phyloP scores from a whole-genome alignment of 768 basidiomycete species.

The Lyophyllum decastes region DNA sequence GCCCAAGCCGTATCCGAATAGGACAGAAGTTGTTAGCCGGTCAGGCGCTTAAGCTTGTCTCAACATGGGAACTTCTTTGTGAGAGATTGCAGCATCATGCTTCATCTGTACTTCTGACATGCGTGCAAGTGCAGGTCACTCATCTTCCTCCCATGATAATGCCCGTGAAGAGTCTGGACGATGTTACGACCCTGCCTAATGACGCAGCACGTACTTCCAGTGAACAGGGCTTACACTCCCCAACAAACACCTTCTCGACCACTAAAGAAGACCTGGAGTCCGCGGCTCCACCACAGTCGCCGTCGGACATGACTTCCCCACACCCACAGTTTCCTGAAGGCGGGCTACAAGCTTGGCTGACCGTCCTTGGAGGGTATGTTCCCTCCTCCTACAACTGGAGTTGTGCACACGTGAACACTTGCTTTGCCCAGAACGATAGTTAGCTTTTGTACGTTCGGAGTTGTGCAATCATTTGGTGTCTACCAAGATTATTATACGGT shows the following conservation, averaged over 20 bases:
- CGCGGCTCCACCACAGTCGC: neutral
- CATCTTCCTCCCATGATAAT: slow-evolving; percentile 19
- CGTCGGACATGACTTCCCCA: slow-evolving; percentile 5
- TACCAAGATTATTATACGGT: too few species aligned
- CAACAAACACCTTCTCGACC: slow-evolving; percentile 5
- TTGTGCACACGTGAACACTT: neutral
- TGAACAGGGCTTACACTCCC: slow-evolving; percentile 9
- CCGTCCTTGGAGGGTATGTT: slow-evolving; percentile 47
- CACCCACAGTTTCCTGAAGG: slow-evolving; percentile 47
- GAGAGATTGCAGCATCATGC: slow-evolving; percentile 12
- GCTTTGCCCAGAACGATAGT: slow-evolving; percentile 34
- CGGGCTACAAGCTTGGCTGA: slow-evolving; percentile 44
- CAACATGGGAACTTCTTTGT: slow-evolving; percentile 20
- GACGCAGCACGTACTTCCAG: slow-evolving; percentile 6
- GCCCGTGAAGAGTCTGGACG: slow-evolving; percentile 9
- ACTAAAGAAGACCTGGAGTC: slow-evolving; percentile 15
- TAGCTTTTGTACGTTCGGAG: slow-evolving; percentile 50
- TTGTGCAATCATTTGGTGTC: slow-evolving; percentile 30
- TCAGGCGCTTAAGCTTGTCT: slow-evolving; percentile 12
- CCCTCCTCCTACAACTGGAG: neutral
- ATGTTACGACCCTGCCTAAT: slow-evolving; percentile 5
- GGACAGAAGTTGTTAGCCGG: slow-evolving; percentile 19
- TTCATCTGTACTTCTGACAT: slow-evolving; percentile 24
- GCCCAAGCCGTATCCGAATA: neutral
- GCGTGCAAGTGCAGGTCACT: slow-evolving; percentile 13